Conservation (phyloP, 371 early-diverging fungal genomes). For the Saksenaea oblongispora region DNA sequence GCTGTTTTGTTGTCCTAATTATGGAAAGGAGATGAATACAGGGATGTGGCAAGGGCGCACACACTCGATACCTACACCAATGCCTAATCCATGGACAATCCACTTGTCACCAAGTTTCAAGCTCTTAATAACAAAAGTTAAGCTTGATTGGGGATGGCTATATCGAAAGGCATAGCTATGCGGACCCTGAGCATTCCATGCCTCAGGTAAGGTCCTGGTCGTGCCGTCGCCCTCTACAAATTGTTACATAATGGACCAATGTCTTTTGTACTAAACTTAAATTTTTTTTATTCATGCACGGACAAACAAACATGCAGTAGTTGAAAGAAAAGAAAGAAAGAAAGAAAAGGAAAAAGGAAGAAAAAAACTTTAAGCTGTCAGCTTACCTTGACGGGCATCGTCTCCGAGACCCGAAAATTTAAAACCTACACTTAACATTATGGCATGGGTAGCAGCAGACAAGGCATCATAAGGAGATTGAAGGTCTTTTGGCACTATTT, state of each 20-base stretch:
- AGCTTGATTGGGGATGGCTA: conserved; percentile 67
- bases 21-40: not conserved
- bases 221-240: conserved; percentile 38
- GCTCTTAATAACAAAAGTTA: conserved; percentile 72
- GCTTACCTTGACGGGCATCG: conserved; percentile 49
- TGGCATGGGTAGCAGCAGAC: conserved; percentile 57
- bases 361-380: not conserved
- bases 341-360: conserved; percentile 14
- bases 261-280: not conserved
- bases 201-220: conserved; percentile 39
- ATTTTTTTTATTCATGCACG: conserved; percentile 1
- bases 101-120: conserved; percentile 65
- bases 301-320: not conserved
- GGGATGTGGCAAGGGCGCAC: not conserved
- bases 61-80: conserved; percentile 48
- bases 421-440: conserved; percentile 64
- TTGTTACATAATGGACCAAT: not conserved
- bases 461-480: conserved; percentile 55
- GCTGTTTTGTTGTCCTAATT: conserved; percentile 63
- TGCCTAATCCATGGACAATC: conserved; percentile 66
- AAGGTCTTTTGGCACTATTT: conserved; percentile 25
- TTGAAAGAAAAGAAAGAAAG: not conserved
- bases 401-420: conserved; percentile 66
- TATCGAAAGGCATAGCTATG: conserved; percentile 67
- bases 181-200: conserved; percentile 62